Conservation (phyloP, 140 eudicot species). For the Cichorium intybus region DNA sequence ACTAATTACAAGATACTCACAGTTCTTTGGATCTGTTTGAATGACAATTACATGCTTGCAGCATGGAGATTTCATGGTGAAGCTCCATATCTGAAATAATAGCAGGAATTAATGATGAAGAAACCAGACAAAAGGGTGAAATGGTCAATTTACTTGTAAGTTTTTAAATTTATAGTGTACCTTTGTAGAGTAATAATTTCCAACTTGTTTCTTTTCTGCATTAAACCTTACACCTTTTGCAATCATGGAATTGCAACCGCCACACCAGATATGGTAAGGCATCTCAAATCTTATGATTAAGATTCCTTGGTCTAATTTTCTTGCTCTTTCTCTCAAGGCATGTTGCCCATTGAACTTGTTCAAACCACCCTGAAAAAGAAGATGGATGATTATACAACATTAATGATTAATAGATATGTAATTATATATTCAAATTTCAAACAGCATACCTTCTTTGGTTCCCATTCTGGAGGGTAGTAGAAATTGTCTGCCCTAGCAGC, state of each 20-base stretch:
- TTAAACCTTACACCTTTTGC: constrained; percentile 96
- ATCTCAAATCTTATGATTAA: constrained; percentile 92
- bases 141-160: not conserved
- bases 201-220: constrained; percentile 98
- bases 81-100: constrained; percentile 80
- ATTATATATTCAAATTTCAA: not conserved
- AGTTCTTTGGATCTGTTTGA: constrained; percentile 88
- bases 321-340: constrained; percentile 92
- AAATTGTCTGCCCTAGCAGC: constrained; percentile 98
- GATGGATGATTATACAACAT: not conserved
- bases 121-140: not conserved
- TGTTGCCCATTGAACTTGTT: constrained; percentile 97
- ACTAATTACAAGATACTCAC: constrained; percentile 72
- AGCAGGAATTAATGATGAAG: not conserved
- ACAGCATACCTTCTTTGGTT: constrained; percentile 63
- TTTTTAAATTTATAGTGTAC: constrained; percentile 21
- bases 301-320: constrained; percentile 91
- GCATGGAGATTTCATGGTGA: constrained; percentile 88
- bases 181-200: constrained; percentile 92
- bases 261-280: constrained; percentile 97
- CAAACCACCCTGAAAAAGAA: constrained; percentile 65
- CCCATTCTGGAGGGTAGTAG: constrained; percentile 99
- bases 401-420: not conserved
- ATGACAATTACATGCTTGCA: constrained; percentile 82
- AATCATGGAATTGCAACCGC: constrained; percentile 94